Evolutionary conservation across 108 stramenopile genomes (phyloP).

Genomic region (Pseudonitzschia pungens): DNA sequence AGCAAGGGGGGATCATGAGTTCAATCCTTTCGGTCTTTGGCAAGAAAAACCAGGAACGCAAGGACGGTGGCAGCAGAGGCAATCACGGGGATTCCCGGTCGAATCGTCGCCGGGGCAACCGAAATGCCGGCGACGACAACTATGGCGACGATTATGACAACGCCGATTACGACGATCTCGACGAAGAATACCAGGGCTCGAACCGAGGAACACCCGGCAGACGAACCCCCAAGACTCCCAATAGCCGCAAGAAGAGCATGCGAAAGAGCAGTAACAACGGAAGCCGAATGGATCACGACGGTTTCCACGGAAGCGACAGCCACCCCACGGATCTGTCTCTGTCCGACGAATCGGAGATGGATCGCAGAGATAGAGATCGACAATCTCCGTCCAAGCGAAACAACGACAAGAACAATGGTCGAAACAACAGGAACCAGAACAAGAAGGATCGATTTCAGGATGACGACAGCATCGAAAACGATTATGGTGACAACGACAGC

Average conservation of each 20-base stretch:
- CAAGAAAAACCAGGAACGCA: background rate
- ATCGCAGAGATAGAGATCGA: too few relatives aligned
- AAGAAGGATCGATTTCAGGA: background rate
- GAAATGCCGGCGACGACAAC: too few relatives aligned
- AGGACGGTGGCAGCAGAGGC: background rate
- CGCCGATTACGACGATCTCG: background rate
- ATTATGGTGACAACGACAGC: background rate
- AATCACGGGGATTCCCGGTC: background rate
- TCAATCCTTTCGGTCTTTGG: background rate
- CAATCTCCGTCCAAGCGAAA: too few relatives aligned
- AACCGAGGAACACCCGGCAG: background rate
- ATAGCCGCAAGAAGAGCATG: background rate
- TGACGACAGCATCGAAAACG: background rate
- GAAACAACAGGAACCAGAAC: background rate
- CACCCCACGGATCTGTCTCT: background rate
- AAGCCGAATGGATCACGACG: background rate
- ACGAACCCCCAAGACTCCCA: background rate
- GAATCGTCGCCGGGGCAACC: background rate
- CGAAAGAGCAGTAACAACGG: background rate
- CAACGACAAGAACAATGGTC: background rate
- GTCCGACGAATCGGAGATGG: background rate
- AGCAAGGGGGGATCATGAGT: background rate
- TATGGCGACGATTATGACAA: background rate
- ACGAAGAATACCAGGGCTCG: background rate
- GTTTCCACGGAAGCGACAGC: background rate